Conservation (phyloP, 2,329 filamentous ascomycete genomes). For the Didymella pinodella region DNA sequence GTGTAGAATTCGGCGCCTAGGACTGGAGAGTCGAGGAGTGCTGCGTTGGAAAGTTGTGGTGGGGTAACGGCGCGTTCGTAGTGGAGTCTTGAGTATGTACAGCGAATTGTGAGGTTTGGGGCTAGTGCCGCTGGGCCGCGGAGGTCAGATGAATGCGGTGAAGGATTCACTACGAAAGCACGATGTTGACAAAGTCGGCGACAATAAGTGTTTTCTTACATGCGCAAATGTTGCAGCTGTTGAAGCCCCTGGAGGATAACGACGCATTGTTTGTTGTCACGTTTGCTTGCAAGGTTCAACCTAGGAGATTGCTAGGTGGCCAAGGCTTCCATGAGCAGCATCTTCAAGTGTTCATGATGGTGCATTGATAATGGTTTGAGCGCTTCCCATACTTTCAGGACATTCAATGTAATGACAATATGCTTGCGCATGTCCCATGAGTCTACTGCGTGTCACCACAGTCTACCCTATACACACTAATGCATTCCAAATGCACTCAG, state of each 20-base stretch:
- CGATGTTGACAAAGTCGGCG: neutral
- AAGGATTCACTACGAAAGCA: slow-evolving; percentile 3
- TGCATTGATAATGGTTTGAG: neutral
- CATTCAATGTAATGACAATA: neutral
- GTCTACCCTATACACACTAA: neutral
- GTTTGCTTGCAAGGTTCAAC: slow-evolving; percentile 14
- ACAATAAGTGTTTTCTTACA: neutral
- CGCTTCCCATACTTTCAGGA: neutral
- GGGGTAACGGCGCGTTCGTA: slow-evolving; percentile 26
- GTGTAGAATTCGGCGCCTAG: slow-evolving; percentile 2
- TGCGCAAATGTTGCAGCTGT: neutral
- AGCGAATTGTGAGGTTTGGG: slow-evolving; percentile 28
- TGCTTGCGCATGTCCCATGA: neutral
- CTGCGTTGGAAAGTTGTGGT: slow-evolving; percentile 20
- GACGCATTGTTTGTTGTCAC: slow-evolving; percentile 21
- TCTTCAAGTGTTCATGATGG: neutral
- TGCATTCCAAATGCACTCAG: neutral
- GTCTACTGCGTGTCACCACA: neutral
- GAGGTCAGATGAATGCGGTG: slow-evolving; percentile 25
- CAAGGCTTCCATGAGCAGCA: neutral
- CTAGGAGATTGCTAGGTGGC: slow-evolving; percentile 5
- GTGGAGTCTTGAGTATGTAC: slow-evolving; percentile 11
- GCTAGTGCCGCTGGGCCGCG: slow-evolving; percentile 30
- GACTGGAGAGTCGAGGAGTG: neutral
- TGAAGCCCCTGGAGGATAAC: slow-evolving; percentile 5